Evolutionary conservation across 805 yeast species (phyloP).

Genomic region (Candida schatavii): DNA sequence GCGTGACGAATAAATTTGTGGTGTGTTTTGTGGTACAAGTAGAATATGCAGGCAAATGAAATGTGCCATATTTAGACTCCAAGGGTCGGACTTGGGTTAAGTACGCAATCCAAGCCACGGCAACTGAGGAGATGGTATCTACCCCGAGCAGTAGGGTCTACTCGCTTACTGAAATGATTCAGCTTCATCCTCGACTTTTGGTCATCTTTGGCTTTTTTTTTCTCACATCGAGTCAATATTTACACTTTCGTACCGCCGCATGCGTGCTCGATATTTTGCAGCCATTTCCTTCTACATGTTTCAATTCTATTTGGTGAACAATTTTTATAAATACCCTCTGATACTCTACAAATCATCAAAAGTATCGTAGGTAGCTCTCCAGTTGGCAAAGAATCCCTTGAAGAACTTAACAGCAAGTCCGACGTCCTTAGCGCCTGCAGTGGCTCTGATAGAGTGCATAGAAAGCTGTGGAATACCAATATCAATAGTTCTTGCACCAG

Average conservation of each 20-base stretch:
- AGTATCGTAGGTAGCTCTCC: conserved; percentile 58
- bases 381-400: conserved; percentile 62
- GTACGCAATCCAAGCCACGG: no score
- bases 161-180: no score
- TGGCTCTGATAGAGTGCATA: conserved; percentile 85
- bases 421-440: conserved; percentile 74
- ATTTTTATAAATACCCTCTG: background rate
- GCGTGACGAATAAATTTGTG: background rate
- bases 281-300: no score
- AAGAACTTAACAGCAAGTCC: conserved; percentile 73
- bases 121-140: no score
- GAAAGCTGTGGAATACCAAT: conserved; percentile 80
- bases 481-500: conserved; percentile 77
- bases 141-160: no score
- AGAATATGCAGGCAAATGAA: background rate
- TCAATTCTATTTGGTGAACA: no score
- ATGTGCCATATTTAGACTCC: background rate
- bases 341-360: conserved; percentile 47
- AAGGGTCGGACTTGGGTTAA: no score
- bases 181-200: no score
- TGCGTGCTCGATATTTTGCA: no score
- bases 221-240: no score
- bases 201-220: no score
- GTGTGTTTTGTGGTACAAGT: background rate
- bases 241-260: no score